Conservation (phyloP, 352 stramenopile species). For the Globisporangium cystogenes region DNA sequence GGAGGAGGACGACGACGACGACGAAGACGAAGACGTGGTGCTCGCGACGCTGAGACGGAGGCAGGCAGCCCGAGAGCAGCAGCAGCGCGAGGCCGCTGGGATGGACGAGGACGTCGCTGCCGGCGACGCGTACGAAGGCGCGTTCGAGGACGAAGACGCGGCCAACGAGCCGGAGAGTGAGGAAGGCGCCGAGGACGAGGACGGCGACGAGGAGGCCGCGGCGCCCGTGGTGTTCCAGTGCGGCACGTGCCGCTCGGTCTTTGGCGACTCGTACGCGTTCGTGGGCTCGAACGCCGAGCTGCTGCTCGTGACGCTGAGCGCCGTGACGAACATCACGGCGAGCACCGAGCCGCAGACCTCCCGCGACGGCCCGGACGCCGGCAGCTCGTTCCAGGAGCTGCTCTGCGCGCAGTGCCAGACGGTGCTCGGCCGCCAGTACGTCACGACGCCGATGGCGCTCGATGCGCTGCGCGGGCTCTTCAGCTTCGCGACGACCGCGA, state of each 20-base stretch:
- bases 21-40: not conserved
- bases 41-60: not conserved
- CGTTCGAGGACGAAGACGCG: slow-evolving; percentile 33
- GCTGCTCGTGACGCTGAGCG: slow-evolving; percentile 69
- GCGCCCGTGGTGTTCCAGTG: slow-evolving; percentile 83
- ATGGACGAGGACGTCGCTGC: not conserved
- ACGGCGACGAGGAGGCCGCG: slow-evolving; percentile 42
- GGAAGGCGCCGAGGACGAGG: slow-evolving; percentile 29
- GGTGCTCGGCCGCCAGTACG: slow-evolving; percentile 69
- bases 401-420: slow-evolving; percentile 79
- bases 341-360: slow-evolving; percentile 45
- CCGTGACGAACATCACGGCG: slow-evolving; percentile 57
- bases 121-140: slow-evolving; percentile 4
- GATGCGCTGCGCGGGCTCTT: slow-evolving; percentile 65
- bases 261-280: slow-evolving; percentile 80
- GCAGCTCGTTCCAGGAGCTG: slow-evolving; percentile 71
- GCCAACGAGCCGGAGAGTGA: slow-evolving; percentile 22
- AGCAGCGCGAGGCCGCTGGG: not conserved
- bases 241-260: slow-evolving; percentile 75
- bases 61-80: not conserved
- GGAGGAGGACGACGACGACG: slow-evolving; percentile 6
- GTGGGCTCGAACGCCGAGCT: slow-evolving; percentile 70
- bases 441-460: slow-evolving; percentile 56
- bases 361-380: slow-evolving; percentile 35
- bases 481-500: slow-evolving; percentile 66